Evolutionary conservation across 176 grass and related monocot species (phyloP).

Genomic region (Triticum urartu): DNA sequence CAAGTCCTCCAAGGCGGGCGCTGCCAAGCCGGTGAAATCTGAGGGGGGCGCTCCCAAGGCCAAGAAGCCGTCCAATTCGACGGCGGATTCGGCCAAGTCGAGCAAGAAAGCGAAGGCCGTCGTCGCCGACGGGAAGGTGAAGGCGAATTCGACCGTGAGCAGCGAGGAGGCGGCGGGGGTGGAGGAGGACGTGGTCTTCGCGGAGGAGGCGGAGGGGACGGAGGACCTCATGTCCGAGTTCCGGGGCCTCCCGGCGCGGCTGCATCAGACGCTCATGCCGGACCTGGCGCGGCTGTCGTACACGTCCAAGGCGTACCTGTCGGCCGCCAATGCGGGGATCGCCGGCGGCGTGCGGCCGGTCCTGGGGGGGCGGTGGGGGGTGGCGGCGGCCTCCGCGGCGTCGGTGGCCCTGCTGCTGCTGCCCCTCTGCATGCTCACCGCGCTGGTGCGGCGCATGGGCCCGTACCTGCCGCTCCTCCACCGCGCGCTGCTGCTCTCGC

Average conservation of each 20-base stretch:
- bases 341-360: constrained; percentile 64
- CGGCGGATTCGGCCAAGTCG: constrained; percentile 33
- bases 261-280: constrained; percentile 70
- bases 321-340: constrained; percentile 76
- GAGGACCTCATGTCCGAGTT: constrained; percentile 79
- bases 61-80: constrained; percentile 47
- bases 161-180: constrained; percentile 13
- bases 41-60: constrained; percentile 46
- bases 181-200: constrained; percentile 39
- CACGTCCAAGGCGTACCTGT: constrained; percentile 84
- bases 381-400: constrained; percentile 48
- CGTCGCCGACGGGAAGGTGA: not conserved
- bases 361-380: constrained; percentile 67
- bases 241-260: constrained; percentile 55
- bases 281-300: constrained; percentile 82
- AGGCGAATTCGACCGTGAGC: constrained; percentile 20
- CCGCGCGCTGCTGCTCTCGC: constrained; percentile 68
- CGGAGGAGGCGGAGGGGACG: constrained; percentile 39
- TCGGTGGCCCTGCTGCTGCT: constrained; percentile 59
- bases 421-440: constrained; percentile 67
- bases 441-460: constrained; percentile 63
- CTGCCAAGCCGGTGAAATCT: constrained; percentile 41
- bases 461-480: constrained; percentile 76
- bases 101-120: constrained; percentile 48
- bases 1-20: not conserved